These are phyloP conservation scores for Digitaria exilis DNA, from an alignment of 202 grass and related monocot genomes.

Conservation along the genomic window DNA sequence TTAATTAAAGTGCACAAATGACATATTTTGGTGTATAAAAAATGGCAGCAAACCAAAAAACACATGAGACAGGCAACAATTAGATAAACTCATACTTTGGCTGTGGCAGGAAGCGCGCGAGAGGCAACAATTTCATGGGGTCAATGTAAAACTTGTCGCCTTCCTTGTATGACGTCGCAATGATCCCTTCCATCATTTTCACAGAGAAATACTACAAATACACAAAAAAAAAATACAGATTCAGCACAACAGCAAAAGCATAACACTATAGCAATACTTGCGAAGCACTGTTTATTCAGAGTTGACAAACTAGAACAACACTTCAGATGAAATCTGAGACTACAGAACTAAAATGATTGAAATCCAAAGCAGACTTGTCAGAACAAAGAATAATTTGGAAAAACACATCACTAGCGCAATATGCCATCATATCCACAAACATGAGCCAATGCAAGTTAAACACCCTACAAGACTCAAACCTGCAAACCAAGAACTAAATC, in stretches of 20 bases:
- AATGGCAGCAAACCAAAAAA: neutral
- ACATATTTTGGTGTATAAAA: neutral
- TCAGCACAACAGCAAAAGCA: neutral
- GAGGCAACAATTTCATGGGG: conserved; percentile 85
- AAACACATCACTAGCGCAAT: neutral
- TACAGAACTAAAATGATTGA: neutral
- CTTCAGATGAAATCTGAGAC: neutral
- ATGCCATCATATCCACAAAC: neutral
- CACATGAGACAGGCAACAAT: neutral
- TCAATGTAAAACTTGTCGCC: conserved; percentile 95
- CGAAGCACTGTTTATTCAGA: neutral
- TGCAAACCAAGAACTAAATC: neutral
- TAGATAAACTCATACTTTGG: conserved; percentile 65
- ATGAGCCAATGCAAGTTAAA: neutral
- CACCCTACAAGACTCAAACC: neutral
- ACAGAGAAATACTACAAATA: conserved; percentile 69
- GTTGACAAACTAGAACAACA: neutral
- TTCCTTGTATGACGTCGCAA: conserved; percentile 69
- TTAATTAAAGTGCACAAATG: neutral
- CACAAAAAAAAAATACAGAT: neutral
- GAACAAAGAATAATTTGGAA: neutral
- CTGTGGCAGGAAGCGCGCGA: conserved; percentile 80
- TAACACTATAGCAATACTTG: neutral
- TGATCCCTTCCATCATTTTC: conserved; percentile 92
- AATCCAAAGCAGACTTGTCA: neutral